Base-by-base conservation (phyloP, 108 stramenopile species). In the Asterionellopsis glacialis region DNA sequence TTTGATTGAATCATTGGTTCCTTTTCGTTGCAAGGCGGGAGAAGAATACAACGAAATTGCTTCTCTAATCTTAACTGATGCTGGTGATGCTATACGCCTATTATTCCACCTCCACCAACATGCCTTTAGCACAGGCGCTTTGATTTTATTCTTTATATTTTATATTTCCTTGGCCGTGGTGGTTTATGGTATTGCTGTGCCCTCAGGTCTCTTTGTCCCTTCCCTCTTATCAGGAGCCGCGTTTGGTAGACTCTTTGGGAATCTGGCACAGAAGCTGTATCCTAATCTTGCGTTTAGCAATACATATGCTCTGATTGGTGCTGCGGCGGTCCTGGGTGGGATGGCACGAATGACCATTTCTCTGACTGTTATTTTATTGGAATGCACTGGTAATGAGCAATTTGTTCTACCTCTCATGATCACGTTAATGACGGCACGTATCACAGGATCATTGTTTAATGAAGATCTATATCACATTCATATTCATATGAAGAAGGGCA, bases 311-410 rank as follows among this genome's bases (percentile, higher is more conserved):
- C 65, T 94, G 27, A 75, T 94, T 59, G 93, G 93, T 0, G 89
- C 84, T 11, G 89, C 93, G 0, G 84, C 89, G 11, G 61, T 82
- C 27, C 67, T 90, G 11, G 85, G 87, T 14, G 89, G 93, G 2
- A 83, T 91, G 69, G 85, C 85, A 19, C 74, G 93, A 42, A 87
- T 94, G 85, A 88, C 87, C 21, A 94, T 94, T 57, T 79, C 77
- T 41, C 68, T 94, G 51, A 90, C 87, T 10, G 85, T 87, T 16
- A 91, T 94, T 45, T 54, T 94, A 0, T 63, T 94, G 57, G 92
- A 91, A 42, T 79, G 81, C 16, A 89, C 89, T 21, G 85, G 87
- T 28, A 84, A 91, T 67, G 73, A 83, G 65, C 85, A 88, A 63
- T 89, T 80, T 61, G 82, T 84, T 16, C 56, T 90, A 41, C 93